Conservation (phyloP, 129 eudicot genomes). For the sunflower (Helianthus annuus) region HanXRQr2.0-SUNRISE NC_035442.2:91528505-91529004, state of each 20-base stretch:
- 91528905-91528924: neutral
- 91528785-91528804: too few relatives aligned
- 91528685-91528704: neutral
- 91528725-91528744: slow-evolving; percentile 1
- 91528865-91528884: neutral
- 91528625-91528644: neutral
- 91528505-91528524: neutral
- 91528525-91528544: neutral
- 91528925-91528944: neutral
- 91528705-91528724: neutral
- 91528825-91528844: neutral
- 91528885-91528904: neutral
- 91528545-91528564: neutral
- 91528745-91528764: neutral
- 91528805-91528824: neutral
- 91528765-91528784: neutral
- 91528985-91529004: too few relatives aligned
- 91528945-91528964: too few relatives aligned
- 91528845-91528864: neutral
- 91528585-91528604: too few relatives aligned
- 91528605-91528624: neutral
- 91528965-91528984: too few relatives aligned
- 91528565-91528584: neutral
- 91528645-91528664: neutral
- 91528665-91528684: neutral